Percentiles rank a stretch among this genome's conserved stretches.
phyloP scores from a whole-genome alignment of 345 rosid genomes.

The Limnanthes douglasii region DNA sequence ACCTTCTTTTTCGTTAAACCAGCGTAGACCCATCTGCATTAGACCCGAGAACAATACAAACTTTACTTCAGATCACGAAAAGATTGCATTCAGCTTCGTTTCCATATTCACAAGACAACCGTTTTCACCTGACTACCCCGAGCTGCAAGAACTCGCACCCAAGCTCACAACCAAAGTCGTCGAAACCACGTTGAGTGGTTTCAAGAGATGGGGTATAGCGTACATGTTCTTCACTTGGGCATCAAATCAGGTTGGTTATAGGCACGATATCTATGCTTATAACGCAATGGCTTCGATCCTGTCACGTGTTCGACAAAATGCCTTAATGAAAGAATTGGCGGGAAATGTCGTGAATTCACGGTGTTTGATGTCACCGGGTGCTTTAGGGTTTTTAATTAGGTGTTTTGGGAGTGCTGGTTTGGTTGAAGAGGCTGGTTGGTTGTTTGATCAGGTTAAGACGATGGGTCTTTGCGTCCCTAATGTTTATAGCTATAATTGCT shows the following conservation, averaged over 20 bases:
- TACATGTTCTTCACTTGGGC: slow-evolving; percentile 53
- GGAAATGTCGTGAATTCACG: slow-evolving; percentile 27
- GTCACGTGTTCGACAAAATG: slow-evolving; percentile 89
- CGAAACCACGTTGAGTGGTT: slow-evolving; percentile 35
- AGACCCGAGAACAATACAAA: slow-evolving; percentile 9
- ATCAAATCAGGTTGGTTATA: slow-evolving; percentile 41
- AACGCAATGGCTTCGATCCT: slow-evolving; percentile 83
- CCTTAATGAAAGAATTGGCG: slow-evolving; percentile 37
- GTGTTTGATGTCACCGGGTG: slow-evolving; percentile 61
- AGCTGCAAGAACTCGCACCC: slow-evolving; percentile 34
- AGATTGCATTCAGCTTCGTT: slow-evolving; percentile 23
- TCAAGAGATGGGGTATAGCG: slow-evolving; percentile 48
- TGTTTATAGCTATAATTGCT: slow-evolving; percentile 58
- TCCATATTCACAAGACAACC: slow-evolving; percentile 42
- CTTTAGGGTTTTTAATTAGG: slow-evolving; percentile 63
- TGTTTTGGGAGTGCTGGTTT: slow-evolving; percentile 61
- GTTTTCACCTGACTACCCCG: slow-evolving; percentile 25
- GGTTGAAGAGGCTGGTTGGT: slow-evolving; percentile 41
- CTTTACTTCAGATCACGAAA: slow-evolving; percentile 12
- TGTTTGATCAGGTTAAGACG: slow-evolving; percentile 48
- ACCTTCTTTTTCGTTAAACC: not conserved
- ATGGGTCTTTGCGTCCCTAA: slow-evolving; percentile 54
- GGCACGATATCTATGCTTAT: slow-evolving; percentile 47
- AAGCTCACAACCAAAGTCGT: slow-evolving; percentile 44
- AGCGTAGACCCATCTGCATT: slow-evolving; percentile 12